Base-by-base conservation (phyloP, 805 yeast genomes). In the Candida takata region DNA sequence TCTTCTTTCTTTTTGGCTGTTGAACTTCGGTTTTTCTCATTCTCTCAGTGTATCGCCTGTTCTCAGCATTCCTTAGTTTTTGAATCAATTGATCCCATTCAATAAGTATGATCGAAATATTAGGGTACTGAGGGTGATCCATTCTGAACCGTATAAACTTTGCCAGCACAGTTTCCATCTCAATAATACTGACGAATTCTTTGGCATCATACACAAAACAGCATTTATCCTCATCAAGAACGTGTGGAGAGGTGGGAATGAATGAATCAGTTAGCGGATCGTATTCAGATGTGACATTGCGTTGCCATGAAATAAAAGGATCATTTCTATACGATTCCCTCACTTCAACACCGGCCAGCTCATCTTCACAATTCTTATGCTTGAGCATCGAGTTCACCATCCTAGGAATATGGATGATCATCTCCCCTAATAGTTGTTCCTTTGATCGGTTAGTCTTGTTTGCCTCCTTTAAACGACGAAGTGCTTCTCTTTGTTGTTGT, bases 401-500 rank as follows among this genome's bases (percentile, higher is more conserved):
- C 8, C 36, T 31, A 1, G 79, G 66, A 14, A 73, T 48, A 12
- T 61, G 61, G 0, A 78, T 40, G 5, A 63, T 58, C 67, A 80
- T 74, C 38, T 73, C 76, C 2, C 58, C 43, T 20, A 74, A 50
- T 4, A 77, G 55, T 24, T 74, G 79, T 7, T 66, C 74, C 47
- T 70, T 75, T 16, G 67, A 56, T 34, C 76, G 54, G 3, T 47
- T 54, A 1, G 49, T 45, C 37, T 60, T 65, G 43, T 72, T 73
- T 1, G 56, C 60, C 13, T 52, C 55, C 36, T 53, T 58, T 28
- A 54, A 55, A 8, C 37, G 19, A 27, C 41, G 45, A 12, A 19
- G 9, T 5, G 27, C 34, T 11, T 33, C 36, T 20, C 36, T 33
- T 14, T 40, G 41, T 24, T 35, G 37, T 21, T 41, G 45, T 23